Evolutionary conservation across 805 yeast species (phyloP).

Genomic region (Limtongia smithiae): DNA sequence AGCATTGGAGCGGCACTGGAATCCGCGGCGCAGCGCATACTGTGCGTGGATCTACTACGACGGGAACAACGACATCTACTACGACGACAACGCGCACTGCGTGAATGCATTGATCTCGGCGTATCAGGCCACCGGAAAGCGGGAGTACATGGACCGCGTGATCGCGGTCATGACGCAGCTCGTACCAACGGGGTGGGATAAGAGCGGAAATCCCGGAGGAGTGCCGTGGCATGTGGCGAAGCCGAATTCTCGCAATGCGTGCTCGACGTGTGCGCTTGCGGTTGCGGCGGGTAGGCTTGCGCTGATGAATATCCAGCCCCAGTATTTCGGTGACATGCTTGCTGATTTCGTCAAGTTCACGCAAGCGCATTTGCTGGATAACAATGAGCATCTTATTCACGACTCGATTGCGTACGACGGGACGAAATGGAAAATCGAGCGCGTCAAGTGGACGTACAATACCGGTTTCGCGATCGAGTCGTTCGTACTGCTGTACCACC

Average conservation of each 20-base stretch:
- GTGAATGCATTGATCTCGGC: slow-evolving; percentile 62
- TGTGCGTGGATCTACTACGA: slow-evolving; percentile 61
- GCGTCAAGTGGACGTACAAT: slow-evolving; percentile 1
- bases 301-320: too few species aligned
- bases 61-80: slow-evolving; percentile 61
- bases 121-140: slow-evolving; percentile 62
- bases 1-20: neutral
- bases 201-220: slow-evolving; percentile 54
- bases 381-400: too few species aligned
- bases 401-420: slow-evolving; percentile 41
- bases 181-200: slow-evolving; percentile 62
- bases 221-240: slow-evolving; percentile 63
- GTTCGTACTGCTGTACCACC: slow-evolving; percentile 50
- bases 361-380: too few species aligned
- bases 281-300: too few species aligned
- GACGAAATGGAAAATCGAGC: slow-evolving; percentile 40
- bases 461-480: slow-evolving; percentile 51
- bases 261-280: slow-evolving; percentile 56
- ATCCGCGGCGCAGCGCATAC: slow-evolving; percentile 49
- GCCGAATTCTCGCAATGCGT: slow-evolving; percentile 53
- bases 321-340: too few species aligned
- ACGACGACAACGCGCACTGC: slow-evolving; percentile 74
- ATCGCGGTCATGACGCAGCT: slow-evolving; percentile 53
- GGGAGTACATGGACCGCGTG: slow-evolving; percentile 51
- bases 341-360: too few species aligned